phyloP scores from a whole-genome alignment of 1,139 yeast genomes.

The Nematodospora anomalae region DNA sequence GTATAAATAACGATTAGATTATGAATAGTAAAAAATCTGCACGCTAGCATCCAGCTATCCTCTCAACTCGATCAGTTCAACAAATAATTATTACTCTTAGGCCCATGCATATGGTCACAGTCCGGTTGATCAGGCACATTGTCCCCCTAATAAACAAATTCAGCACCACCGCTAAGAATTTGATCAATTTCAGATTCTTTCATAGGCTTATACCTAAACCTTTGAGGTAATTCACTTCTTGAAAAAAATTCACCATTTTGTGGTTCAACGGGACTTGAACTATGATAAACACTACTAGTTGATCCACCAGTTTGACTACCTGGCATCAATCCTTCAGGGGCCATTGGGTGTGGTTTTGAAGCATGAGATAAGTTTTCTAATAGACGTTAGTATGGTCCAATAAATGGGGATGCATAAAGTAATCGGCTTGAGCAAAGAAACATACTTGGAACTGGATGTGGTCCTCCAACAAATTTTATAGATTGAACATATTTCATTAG shows the following conservation, averaged over 20 bases:
- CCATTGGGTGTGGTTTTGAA: conserved; percentile 47
- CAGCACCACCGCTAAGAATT: conserved; percentile 79
- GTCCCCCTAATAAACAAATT: conserved; percentile 35
- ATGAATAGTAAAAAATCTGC: too few species aligned
- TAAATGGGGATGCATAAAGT: too few species aligned
- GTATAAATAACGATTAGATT: too few species aligned
- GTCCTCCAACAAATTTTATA: conserved; percentile 64
- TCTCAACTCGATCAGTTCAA: too few species aligned
- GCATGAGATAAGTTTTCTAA: conserved; percentile 20
- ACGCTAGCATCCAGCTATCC: too few species aligned
- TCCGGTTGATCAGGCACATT: too few species aligned
- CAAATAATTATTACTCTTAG: too few species aligned
- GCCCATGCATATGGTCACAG: too few species aligned
- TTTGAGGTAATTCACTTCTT: conserved; percentile 63
- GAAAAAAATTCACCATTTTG: conserved; percentile 54
- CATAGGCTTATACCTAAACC: conserved; percentile 66
- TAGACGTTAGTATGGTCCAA: too few species aligned
- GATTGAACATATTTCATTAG: conserved; percentile 50
- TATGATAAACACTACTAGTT: conserved; percentile 17
- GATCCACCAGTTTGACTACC: conserved; percentile 19
- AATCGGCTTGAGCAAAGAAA: too few species aligned
- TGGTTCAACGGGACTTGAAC: conserved; percentile 38
- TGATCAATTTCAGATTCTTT: conserved; percentile 71
- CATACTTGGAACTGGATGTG: conserved; percentile 42
- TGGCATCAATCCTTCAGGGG: conserved; percentile 53